These are phyloP conservation scores for Globisporangium mamillatum DNA, from an alignment of 352 stramenopile species.

Conservation along the genomic window DNA sequence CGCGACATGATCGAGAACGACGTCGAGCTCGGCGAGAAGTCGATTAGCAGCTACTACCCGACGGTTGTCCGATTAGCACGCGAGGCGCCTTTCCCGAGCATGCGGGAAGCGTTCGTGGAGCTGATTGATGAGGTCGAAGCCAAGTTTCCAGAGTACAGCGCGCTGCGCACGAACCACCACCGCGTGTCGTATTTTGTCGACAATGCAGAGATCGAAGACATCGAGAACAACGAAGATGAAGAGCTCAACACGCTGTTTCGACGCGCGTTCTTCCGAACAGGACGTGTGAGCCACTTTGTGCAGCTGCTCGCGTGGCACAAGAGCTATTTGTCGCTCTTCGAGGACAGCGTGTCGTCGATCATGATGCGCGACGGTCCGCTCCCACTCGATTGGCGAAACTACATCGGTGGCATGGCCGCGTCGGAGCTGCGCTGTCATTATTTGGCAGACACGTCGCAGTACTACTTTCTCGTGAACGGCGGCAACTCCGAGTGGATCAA, in stretches of 20 bases:
- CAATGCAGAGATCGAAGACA: slow-evolving; percentile 24
- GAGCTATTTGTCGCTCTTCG: slow-evolving; percentile 72
- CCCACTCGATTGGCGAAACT: slow-evolving; percentile 77
- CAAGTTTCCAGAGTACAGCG: slow-evolving; percentile 32
- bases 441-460: slow-evolving; percentile 72
- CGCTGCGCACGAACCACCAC: slow-evolving; percentile 28
- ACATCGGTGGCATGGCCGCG: slow-evolving; percentile 82
- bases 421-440: slow-evolving; percentile 81
- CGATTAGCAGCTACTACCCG: slow-evolving; percentile 65
- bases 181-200: slow-evolving; percentile 76
- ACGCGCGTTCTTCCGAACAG: slow-evolving; percentile 57
- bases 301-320: slow-evolving; percentile 80
- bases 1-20: slow-evolving; percentile 48
- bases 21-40: slow-evolving; percentile 23
- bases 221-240: slow-evolving; percentile 41
- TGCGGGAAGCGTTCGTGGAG: slow-evolving; percentile 52
- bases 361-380: slow-evolving; percentile 80
- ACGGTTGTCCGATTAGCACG: slow-evolving; percentile 60
- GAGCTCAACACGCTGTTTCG: slow-evolving; percentile 53
- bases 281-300: slow-evolving; percentile 71
- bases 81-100: slow-evolving; percentile 61
- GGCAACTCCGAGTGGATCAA: slow-evolving; percentile 80
- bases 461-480: slow-evolving; percentile 83
- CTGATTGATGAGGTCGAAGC: slow-evolving; percentile 46
- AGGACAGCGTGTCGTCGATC: slow-evolving; percentile 56